Conservation (phyloP, 805 yeast genomes). For the Diddensiella transvaalensis region DNA sequence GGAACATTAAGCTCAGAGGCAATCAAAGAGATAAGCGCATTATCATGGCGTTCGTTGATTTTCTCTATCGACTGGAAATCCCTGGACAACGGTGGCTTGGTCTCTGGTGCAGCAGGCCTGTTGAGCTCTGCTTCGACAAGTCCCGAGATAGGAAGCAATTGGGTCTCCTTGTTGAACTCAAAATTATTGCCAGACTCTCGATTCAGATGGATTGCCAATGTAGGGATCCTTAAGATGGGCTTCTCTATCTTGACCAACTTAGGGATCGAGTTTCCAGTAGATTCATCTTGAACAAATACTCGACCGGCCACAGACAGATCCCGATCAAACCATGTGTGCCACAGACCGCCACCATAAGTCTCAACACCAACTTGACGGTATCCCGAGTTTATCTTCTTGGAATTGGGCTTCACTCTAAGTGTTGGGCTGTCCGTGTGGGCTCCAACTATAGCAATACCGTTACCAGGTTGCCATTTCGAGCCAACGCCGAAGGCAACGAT, state of each 20-base stretch:
- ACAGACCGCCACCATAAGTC: slow-evolving; percentile 91
- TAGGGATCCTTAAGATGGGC: slow-evolving; percentile 87
- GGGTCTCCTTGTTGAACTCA: slow-evolving; percentile 85
- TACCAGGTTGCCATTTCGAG: slow-evolving; percentile 64
- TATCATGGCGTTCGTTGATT: slow-evolving; percentile 67
- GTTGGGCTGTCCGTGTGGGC: slow-evolving; percentile 97
- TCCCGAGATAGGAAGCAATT: slow-evolving; percentile 84
- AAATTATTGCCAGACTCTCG: slow-evolving; percentile 67
- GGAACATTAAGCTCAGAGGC: slow-evolving; percentile 59
- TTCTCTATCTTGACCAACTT: slow-evolving; percentile 73
- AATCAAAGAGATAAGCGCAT: slow-evolving; percentile 61
- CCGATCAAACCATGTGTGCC: slow-evolving; percentile 97
- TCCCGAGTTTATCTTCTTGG: slow-evolving; percentile 58
- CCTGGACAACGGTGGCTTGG: slow-evolving; percentile 8
- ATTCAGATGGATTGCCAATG: slow-evolving; percentile 88
- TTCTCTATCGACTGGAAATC: slow-evolving; percentile 30
- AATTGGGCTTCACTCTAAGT: slow-evolving; percentile 83
- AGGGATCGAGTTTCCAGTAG: slow-evolving; percentile 50
- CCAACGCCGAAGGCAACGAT: slow-evolving; percentile 86
- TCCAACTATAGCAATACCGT: slow-evolving; percentile 84
- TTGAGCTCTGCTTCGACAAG: slow-evolving; percentile 40
- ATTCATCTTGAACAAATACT: slow-evolving; percentile 58
- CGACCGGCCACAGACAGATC: slow-evolving; percentile 91
- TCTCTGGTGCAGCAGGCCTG: slow-evolving; percentile 17
- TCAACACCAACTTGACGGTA: slow-evolving; percentile 90